Evolutionary conservation across 345 rosid genomes (phyloP).

Genomic region (Melaleuca quinquenervia): DNA sequence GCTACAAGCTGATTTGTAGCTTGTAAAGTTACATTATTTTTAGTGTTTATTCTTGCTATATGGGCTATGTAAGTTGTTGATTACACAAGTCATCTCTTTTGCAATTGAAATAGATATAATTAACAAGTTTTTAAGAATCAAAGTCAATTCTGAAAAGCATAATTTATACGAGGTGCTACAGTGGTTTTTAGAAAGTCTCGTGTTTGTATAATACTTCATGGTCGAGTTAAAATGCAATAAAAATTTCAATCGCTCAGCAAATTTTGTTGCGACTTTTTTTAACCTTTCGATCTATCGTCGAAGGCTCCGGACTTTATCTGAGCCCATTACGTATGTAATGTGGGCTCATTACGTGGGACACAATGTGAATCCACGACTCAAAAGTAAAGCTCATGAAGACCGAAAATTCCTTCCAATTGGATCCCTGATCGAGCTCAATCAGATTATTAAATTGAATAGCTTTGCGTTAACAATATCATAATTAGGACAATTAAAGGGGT

Average conservation of each 20-base stretch:
- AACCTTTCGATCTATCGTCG: too few relatives aligned
- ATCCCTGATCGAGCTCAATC: neutral
- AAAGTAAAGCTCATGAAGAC: too few relatives aligned
- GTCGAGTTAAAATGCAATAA: neutral
- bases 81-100: neutral
- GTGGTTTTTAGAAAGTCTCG: neutral
- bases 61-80: neutral
- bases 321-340: too few relatives aligned
- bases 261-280: neutral
- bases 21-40: neutral
- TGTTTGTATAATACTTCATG: accelerated
- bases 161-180: neutral
- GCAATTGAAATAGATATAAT: too few relatives aligned
- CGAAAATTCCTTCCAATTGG: neutral
- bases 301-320: too few relatives aligned
- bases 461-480: neutral
- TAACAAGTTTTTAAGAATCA: neutral
- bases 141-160: neutral
- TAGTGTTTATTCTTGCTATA: neutral
- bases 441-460: neutral
- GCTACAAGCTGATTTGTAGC: neutral
- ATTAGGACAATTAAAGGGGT: too few relatives aligned
- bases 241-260: neutral
- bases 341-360: too few relatives aligned
- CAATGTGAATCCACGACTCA: too few relatives aligned